Evolutionary conservation across 2,329 filamentous ascomycete genomes (phyloP).

Genomic region (Chrysoporthe deuterocubensis): DNA sequence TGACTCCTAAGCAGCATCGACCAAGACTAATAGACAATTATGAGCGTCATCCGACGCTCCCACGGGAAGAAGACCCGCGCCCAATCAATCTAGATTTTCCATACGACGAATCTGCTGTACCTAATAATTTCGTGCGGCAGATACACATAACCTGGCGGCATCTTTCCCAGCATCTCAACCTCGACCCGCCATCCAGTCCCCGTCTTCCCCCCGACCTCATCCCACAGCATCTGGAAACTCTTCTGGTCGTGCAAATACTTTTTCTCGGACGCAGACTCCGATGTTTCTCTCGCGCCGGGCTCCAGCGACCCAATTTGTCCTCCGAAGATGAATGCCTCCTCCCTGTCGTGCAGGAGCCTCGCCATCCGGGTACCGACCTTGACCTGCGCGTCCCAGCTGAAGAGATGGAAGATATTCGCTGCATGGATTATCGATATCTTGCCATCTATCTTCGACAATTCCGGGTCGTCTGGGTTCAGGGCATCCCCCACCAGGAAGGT

Average conservation of each 20-base stretch:
- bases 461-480: constrained; percentile 30
- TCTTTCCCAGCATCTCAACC: constrained; percentile 10
- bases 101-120: constrained; percentile 2
- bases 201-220: constrained; percentile 43
- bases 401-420: constrained; percentile 40
- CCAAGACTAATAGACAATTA: no score
- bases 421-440: constrained; percentile 36
- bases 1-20: no score
- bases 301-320: constrained; percentile 34
- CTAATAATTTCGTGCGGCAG: background rate
- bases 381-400: constrained; percentile 36
- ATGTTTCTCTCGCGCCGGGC: background rate
- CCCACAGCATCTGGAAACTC: constrained; percentile 49
- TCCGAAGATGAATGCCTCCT: constrained; percentile 35
- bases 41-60: no score
- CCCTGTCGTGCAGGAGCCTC: constrained; percentile 29
- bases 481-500: constrained; percentile 34
- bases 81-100: background rate
- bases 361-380: constrained; percentile 33
- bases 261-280: constrained; percentile 13
- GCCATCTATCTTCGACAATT: constrained; percentile 32
- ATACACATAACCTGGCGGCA: constrained; percentile 2
- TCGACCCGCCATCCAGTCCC: constrained; percentile 40
- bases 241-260: constrained; percentile 45
- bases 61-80: background rate